phyloP scores from a whole-genome alignment of 805 yeast genomes.

The Suhomyces sp. region DNA sequence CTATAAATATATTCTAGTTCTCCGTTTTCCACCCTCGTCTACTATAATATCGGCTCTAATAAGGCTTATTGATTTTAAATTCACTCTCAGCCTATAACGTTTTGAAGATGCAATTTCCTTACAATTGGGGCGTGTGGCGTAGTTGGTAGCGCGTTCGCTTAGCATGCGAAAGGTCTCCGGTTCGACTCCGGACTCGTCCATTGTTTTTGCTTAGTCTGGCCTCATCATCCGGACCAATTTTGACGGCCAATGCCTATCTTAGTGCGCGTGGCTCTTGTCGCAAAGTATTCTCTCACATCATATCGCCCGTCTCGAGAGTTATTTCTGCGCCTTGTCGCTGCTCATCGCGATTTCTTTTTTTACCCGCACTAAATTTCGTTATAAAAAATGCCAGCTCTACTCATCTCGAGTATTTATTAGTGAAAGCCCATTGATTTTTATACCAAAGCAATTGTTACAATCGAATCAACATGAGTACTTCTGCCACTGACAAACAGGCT shows the following conservation, averaged over 20 bases:
- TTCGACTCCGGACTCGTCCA: conserved; percentile 78
- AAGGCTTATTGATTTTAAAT: too few relatives aligned
- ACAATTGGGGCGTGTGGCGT: conserved; percentile 69
- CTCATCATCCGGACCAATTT: not conserved
- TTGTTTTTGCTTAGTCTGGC: conserved; percentile 14
- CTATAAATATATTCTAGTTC: too few relatives aligned
- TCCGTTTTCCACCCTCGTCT: too few relatives aligned
- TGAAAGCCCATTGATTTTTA: not conserved
- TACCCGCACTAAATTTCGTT: not conserved
- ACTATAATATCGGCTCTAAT: too few relatives aligned
- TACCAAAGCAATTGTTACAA: not conserved
- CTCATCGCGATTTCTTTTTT: conserved; percentile 3
- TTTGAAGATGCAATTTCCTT: too few relatives aligned
- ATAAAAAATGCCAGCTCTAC: not conserved
- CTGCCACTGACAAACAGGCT: conserved; percentile 63
- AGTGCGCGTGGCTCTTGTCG: not conserved
- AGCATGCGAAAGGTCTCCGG: conserved; percentile 80
- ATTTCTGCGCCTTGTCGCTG: not conserved
- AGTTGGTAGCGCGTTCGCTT: conserved; percentile 82
- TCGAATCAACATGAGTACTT: conserved; percentile 6
- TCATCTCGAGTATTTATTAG: not conserved
- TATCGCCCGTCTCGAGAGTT: not conserved
- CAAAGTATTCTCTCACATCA: not conserved
- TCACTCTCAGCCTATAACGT: too few relatives aligned
- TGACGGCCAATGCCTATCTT: not conserved